Evolutionary conservation across 2,329 filamentous ascomycete genomes (phyloP).

Genomic region (Ascochyta rabiei): DNA sequence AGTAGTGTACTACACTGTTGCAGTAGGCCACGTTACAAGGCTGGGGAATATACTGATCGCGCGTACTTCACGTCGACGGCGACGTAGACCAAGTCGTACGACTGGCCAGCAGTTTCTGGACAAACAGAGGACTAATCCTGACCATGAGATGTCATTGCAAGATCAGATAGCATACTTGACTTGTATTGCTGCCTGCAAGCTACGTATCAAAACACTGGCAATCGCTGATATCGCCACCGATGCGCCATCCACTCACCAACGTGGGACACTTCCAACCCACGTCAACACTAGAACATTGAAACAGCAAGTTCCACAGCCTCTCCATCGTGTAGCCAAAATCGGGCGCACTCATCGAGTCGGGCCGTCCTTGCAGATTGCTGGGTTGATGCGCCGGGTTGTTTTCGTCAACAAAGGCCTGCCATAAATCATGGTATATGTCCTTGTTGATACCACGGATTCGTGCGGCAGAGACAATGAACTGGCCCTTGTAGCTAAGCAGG

Average conservation of each 20-base stretch:
- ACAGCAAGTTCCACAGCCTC: slow-evolving; percentile 37
- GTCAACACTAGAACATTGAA: slow-evolving; percentile 36
- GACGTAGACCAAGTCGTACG: too few species aligned
- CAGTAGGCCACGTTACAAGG: too few species aligned
- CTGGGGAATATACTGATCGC: too few species aligned
- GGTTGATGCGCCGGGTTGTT: slow-evolving; percentile 38
- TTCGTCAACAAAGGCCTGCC: slow-evolving; percentile 28
- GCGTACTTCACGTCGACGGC: too few species aligned
- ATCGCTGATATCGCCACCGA: slow-evolving; percentile 32
- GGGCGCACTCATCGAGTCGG: slow-evolving; percentile 35
- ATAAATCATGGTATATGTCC: slow-evolving; percentile 44
- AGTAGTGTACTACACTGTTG: too few species aligned
- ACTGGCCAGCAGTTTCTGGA: too few species aligned
- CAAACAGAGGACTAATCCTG: too few species aligned
- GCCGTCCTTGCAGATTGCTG: slow-evolving; percentile 27
- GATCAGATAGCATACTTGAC: too few species aligned
- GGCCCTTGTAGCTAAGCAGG: slow-evolving; percentile 55
- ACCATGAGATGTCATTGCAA: too few species aligned
- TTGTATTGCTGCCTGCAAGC: too few species aligned
- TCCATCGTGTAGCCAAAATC: slow-evolving; percentile 39
- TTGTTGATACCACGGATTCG: slow-evolving; percentile 50
- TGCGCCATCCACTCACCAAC: slow-evolving; percentile 31
- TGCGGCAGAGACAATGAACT: slow-evolving; percentile 54
- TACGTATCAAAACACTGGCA: slow-evolving; percentile 38
- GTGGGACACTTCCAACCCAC: slow-evolving; percentile 39